Percentiles rank a stretch among this genome's conserved stretches.
Evolutionary conservation across 768 basidiomycete genomes (phyloP).

Genomic region (Asterophora parasitica): DNA sequence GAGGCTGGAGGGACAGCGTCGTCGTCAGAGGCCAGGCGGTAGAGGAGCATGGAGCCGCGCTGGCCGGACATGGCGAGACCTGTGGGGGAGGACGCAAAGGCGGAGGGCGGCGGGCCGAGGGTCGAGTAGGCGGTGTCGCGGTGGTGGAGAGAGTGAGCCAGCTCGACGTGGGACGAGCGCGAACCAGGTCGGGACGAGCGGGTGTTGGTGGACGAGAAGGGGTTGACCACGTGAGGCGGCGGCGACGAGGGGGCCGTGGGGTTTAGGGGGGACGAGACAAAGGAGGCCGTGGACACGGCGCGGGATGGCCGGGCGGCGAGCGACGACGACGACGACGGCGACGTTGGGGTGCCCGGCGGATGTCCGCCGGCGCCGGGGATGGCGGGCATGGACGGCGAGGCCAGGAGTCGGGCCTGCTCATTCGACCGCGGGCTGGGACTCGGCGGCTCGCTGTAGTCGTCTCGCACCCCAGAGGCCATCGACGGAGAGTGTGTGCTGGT

Average conservation of each 20-base stretch:
- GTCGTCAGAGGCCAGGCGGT: conserved; percentile 20
- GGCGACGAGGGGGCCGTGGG: conserved; percentile 4
- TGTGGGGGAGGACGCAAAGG: conserved; percentile 1
- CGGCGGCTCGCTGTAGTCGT: conserved; percentile 4
- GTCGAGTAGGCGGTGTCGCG: conserved; percentile 8
- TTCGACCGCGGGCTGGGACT: not conserved
- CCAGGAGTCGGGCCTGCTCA: not conserved
- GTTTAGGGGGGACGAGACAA: conserved; percentile 17
- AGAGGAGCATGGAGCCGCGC: conserved; percentile 23
- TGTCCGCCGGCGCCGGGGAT: not conserved
- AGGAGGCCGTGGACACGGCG: not conserved
- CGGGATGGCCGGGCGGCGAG: not conserved
- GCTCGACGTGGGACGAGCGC: conserved; percentile 12
- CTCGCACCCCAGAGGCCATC: not conserved
- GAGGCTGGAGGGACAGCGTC: conserved; percentile 4
- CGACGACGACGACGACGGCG: not conserved
- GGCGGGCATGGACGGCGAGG: not conserved
- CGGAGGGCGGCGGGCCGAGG: not conserved
- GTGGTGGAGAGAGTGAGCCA: conserved; percentile 1
- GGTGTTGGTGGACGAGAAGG: conserved; percentile 10
- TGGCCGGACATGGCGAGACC: not conserved
- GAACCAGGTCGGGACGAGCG: conserved; percentile 12
- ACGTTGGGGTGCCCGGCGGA: not conserved
- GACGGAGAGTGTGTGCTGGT: not conserved
- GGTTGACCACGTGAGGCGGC: conserved; percentile 10